Percentiles rank a stretch among this genome's conserved stretches.
These are phyloP conservation scores for Coniosporium tulheliwenetii DNA, from an alignment of 2,329 filamentous ascomycete genomes.

Conservation along the genomic window DNA sequence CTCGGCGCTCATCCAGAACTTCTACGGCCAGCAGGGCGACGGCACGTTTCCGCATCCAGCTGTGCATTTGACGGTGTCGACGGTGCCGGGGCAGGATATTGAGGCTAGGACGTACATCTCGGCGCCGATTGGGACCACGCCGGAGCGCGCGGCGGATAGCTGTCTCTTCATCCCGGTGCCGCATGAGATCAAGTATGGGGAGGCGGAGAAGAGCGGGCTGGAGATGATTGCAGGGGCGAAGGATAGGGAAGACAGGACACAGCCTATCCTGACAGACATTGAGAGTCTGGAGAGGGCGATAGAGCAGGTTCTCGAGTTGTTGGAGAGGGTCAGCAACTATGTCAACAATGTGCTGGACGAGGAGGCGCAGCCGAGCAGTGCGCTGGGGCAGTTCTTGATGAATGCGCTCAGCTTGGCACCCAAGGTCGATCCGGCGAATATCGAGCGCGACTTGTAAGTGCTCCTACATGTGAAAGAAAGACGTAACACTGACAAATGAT, in stretches of 20 bases:
- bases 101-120: conserved; percentile 90
- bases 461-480: not conserved
- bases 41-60: conserved; percentile 97
- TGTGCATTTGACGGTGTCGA: conserved; percentile 88
- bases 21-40: conserved; percentile 92
- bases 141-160: conserved; percentile 87
- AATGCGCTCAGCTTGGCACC: conserved; percentile 84
- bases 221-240: conserved; percentile 75
- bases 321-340: conserved; percentile 83
- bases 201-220: conserved; percentile 60
- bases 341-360: conserved; percentile 91
- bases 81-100: conserved; percentile 74
- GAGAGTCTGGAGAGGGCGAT: conserved; percentile 75
- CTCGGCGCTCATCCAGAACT: conserved; percentile 97
- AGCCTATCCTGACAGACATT: conserved; percentile 69
- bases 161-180: conserved; percentile 97
- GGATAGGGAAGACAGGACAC: conserved; percentile 58
- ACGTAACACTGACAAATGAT: conserved; percentile 17
- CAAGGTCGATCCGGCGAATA: conserved; percentile 80
- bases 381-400: conserved; percentile 87
- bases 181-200: conserved; percentile 81
- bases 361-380: conserved; percentile 75
- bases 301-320: conserved; percentile 73
- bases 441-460: conserved; percentile 81
- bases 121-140: conserved; percentile 83